Percentiles rank a stretch among this genome's conserved stretches.
These are phyloP conservation scores for Rubus parviflorus DNA, from an alignment of 306 rosid genomes.

Conservation along the genomic window DNA sequence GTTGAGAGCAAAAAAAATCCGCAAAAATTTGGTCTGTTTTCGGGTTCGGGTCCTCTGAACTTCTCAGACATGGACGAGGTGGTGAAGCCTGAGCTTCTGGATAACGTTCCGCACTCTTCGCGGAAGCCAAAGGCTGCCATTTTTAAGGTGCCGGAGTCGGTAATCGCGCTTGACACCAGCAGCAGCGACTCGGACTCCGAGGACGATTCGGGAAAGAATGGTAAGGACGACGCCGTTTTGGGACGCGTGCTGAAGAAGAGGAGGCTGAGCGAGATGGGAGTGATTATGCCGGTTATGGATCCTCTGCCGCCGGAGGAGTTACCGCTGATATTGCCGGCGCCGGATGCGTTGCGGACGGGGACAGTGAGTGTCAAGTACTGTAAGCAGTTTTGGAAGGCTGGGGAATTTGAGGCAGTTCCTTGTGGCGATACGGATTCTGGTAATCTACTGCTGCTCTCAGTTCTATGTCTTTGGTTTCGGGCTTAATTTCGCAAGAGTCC, in stretches of 20 bases:
- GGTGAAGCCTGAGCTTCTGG: slow-evolving; percentile 46
- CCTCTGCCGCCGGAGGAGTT: slow-evolving; percentile 25
- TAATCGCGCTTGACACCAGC: slow-evolving; percentile 50
- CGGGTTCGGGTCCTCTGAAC: background rate
- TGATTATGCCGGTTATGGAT: slow-evolving; percentile 45
- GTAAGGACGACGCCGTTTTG: background rate
- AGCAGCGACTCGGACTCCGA: slow-evolving; percentile 41
- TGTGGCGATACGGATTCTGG: slow-evolving; percentile 48
- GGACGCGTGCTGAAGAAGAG: slow-evolving; percentile 40
- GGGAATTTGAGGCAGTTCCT: slow-evolving; percentile 70
- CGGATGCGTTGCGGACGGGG: background rate
- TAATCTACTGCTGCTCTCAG: slow-evolving; percentile 7
- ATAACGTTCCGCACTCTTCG: background rate
- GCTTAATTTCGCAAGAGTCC: background rate
- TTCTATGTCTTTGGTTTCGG: background rate
- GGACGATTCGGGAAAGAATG: background rate
- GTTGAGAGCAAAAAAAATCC: too few relatives aligned
- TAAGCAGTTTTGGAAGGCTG: slow-evolving; percentile 98
- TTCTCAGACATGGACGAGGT: slow-evolving; percentile 42
- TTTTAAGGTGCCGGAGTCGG: slow-evolving; percentile 18
- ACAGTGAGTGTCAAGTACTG: background rate
- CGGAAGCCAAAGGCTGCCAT: slow-evolving; percentile 11
- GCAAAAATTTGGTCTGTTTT: too few relatives aligned
- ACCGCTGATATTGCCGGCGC: slow-evolving; percentile 23
- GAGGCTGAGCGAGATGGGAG: slow-evolving; percentile 38